These are phyloP conservation scores for Calonectria leucothoes DNA, from an alignment of 2,329 filamentous ascomycete species.

Conservation along the genomic window DNA sequence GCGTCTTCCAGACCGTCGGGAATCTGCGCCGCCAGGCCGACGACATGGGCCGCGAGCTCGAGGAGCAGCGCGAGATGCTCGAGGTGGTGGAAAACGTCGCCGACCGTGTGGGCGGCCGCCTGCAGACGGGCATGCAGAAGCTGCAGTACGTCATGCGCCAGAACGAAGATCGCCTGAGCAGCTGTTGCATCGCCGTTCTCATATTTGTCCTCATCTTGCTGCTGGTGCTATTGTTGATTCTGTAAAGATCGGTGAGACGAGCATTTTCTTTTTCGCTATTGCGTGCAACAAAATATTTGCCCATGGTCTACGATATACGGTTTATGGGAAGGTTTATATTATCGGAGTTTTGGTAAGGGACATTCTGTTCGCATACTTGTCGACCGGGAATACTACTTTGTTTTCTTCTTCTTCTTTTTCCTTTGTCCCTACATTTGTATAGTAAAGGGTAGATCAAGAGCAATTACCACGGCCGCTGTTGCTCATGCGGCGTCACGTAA, in stretches of 20 bases:
- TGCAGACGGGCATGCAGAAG: conserved; percentile 88
- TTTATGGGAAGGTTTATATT: conserved; percentile 16
- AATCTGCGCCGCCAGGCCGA: conserved; percentile 91
- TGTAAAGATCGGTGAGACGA: conserved; percentile 51
- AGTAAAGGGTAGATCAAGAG: conserved; percentile 40
- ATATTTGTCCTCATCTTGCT: conserved; percentile 91
- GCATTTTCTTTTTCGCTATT: not conserved
- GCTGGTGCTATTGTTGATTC: conserved; percentile 78
- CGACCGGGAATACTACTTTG: conserved; percentile 21
- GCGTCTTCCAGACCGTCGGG: conserved; percentile 92
- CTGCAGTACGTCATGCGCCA: conserved; percentile 85
- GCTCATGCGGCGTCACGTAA: conserved; percentile 31
- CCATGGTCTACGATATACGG: conserved; percentile 15
- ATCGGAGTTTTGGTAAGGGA: conserved; percentile 35
- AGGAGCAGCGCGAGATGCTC: conserved; percentile 92
- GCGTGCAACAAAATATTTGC: conserved; percentile 2
- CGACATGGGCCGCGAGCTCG: conserved; percentile 95
- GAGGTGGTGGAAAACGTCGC: conserved; percentile 86
- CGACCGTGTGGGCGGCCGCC: conserved; percentile 86
- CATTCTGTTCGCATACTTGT: conserved; percentile 19
- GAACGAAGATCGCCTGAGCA: conserved; percentile 90
- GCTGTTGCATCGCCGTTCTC: conserved; percentile 90
- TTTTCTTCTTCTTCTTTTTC: conserved; percentile 12
- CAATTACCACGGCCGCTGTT: conserved; percentile 19
- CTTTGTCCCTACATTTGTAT: conserved; percentile 35